These are phyloP conservation scores for Lactarius tabidus DNA, from an alignment of 768 basidiomycete species.

Conservation along the genomic window DNA sequence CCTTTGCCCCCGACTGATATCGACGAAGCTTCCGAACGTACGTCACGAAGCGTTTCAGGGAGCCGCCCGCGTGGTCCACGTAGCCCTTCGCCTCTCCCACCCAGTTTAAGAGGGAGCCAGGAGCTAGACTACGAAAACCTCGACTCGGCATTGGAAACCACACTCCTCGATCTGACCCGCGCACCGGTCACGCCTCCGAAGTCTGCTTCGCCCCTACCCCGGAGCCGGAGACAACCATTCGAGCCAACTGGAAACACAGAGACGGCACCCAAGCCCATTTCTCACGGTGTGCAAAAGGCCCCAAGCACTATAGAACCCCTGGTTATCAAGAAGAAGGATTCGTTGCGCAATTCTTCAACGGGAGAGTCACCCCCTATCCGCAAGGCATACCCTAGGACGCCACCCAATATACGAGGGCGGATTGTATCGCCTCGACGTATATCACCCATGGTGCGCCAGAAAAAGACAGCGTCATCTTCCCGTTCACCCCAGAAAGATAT, in stretches of 20 bases:
- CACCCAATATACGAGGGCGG: slow-evolving; percentile 37
- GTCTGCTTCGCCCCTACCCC: slow-evolving; percentile 52
- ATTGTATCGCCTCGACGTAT: slow-evolving; percentile 26
- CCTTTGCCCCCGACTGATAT: slow-evolving; percentile 40
- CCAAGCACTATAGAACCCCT: slow-evolving; percentile 63
- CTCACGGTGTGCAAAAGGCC: slow-evolving; percentile 30
- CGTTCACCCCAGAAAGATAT: slow-evolving; percentile 33
- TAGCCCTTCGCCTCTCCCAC: slow-evolving; percentile 65
- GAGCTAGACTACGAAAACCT: slow-evolving; percentile 42
- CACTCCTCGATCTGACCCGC: slow-evolving; percentile 31
- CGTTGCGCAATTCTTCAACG: slow-evolving; percentile 44
- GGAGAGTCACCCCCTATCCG: slow-evolving; percentile 36
- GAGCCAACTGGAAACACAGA: slow-evolving; percentile 51
- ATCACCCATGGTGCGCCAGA: slow-evolving; percentile 24
- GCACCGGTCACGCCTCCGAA: slow-evolving; percentile 30
- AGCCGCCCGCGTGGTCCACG: slow-evolving; percentile 71
- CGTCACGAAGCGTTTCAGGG: slow-evolving; percentile 49
- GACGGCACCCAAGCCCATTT: slow-evolving; percentile 45
- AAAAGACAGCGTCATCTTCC: slow-evolving; percentile 5
- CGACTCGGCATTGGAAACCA: slow-evolving; percentile 42
- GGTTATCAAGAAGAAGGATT: slow-evolving; percentile 81
- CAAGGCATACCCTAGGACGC: slow-evolving; percentile 36
- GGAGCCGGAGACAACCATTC: slow-evolving; percentile 69
- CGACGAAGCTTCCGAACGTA: slow-evolving; percentile 38
- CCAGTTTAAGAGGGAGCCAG: slow-evolving; percentile 37